Base-by-base conservation (phyloP, 139 green algal species). In the Chlamydomonas eustigma region DNA sequence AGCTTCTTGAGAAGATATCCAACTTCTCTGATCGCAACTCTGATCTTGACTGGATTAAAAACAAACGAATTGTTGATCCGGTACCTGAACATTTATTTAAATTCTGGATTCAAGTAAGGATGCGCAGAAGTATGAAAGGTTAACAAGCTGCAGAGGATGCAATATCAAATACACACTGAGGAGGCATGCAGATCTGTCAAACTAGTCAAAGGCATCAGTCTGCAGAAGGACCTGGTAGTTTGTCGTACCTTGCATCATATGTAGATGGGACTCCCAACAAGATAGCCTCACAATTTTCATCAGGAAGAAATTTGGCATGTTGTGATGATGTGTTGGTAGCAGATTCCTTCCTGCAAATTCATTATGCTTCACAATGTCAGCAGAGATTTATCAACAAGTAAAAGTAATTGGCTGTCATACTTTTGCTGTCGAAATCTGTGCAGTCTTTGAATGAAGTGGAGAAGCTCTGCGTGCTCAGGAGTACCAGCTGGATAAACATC, bases 391-490 rank as follows among this genome's bases (percentile, higher is more conserved):
- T 58, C 44, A 18, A 58, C 44, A 58, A 58, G 12, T 12, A 18
- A 28, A 28, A 58, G 12, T 58, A 28, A 70, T 35, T 24, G 25
- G 8, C 8, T 24, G 25, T 32, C 58, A 28, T 28, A 70, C 58
- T 22, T 70, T 22, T 32, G 25, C 25, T 37, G 58, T 32, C 58
- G 30, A 0, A 84, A 0, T 30, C 50, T 64, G 22, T 75, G 30
- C 0, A 84, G 39, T 36, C 64, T 68, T 4, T 4, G 1, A 1
- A 78, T 58, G 50, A 84, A 80, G 0, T 28, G 2, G 12, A 84
- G 34, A 28, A 78, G 38, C 34, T 84, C 79, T 0, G 74, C 37
- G 33, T 84, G 79, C 71, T 80, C 74, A 0, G 79, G 38, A 1
- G 37, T 67, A 2, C 79, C 79, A 2, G 79, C 68, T 28, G 79